Conservation (phyloP, 1,284 basidiomycete genomes). For the Xanthoconium separans region DNA sequence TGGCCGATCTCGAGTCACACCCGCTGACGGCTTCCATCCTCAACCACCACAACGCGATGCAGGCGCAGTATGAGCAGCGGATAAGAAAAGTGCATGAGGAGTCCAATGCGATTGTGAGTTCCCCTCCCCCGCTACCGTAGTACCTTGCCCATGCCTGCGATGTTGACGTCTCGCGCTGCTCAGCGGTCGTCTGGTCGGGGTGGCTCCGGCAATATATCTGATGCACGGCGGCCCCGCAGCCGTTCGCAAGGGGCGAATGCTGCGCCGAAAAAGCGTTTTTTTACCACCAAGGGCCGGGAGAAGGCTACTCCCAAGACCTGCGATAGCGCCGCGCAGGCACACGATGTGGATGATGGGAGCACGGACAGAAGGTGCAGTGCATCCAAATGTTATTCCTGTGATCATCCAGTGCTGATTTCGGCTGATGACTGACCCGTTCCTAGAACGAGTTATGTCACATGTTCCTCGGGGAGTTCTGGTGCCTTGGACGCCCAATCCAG, state of each 20-base stretch:
- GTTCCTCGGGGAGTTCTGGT: constrained; percentile 14
- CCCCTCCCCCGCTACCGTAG: not conserved
- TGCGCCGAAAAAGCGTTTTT: constrained; percentile 39
- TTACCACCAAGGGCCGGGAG: constrained; percentile 57
- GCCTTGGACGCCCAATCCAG: not conserved
- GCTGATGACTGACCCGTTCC: not conserved
- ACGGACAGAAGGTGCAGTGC: constrained; percentile 43
- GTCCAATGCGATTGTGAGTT: constrained; percentile 39
- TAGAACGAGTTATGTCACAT: constrained; percentile 16
- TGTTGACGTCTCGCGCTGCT: not conserved
- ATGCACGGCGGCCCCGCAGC: constrained; percentile 18
- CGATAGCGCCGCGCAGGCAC: constrained; percentile 34
- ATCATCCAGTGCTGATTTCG: not conserved
- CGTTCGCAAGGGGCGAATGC: constrained; percentile 28
- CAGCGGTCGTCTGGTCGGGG: constrained; percentile 49
- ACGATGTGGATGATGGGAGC: constrained; percentile 34
- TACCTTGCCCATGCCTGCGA: not conserved
- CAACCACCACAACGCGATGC: constrained; percentile 22
- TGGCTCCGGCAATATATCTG: constrained; percentile 32
- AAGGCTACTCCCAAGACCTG: constrained; percentile 49
- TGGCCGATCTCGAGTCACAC: constrained; percentile 44
- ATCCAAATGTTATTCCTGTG: not conserved
- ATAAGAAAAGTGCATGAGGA: constrained; percentile 43
- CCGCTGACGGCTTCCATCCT: constrained; percentile 37
- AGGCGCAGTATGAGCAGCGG: constrained; percentile 40